These are phyloP conservation scores for Thraustochytrium sp. DNA, from an alignment of 352 stramenopile species.

Conservation along the genomic window DNA sequence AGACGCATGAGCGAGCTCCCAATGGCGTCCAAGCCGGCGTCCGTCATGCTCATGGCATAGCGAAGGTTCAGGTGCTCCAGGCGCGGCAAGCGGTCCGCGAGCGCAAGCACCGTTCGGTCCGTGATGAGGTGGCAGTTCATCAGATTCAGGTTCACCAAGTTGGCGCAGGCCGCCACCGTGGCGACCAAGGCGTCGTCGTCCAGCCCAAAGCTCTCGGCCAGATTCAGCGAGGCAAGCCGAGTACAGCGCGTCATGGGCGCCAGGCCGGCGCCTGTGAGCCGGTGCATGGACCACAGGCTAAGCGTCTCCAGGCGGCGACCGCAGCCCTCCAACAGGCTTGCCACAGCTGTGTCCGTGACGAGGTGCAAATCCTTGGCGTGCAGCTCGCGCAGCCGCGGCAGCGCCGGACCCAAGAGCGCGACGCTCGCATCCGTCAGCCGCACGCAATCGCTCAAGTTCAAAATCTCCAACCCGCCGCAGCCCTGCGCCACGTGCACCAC, in stretches of 20 bases:
- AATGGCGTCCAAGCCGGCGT: background rate
- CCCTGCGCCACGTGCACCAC: background rate
- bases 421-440: background rate
- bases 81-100: background rate
- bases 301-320: background rate
- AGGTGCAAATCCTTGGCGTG: slow-evolving; percentile 30
- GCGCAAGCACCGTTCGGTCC: background rate
- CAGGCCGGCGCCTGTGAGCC: background rate
- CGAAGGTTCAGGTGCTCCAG: slow-evolving; percentile 37
- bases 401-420: background rate
- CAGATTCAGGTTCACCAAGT: slow-evolving; percentile 30
- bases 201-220: slow-evolving; percentile 26
- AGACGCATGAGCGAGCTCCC: background rate
- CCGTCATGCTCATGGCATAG: background rate
- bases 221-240: slow-evolving; percentile 17
- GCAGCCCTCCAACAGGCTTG: background rate
- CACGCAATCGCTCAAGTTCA: slow-evolving; percentile 25
- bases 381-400: background rate
- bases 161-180: background rate
- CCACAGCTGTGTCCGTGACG: background rate
- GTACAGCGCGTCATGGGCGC: background rate
- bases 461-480: background rate
- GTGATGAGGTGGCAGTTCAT: slow-evolving; percentile 13
- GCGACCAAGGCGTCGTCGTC: slow-evolving; percentile 4
- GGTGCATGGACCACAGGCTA: slow-evolving; percentile 36